These are phyloP conservation scores for Flaveria brownii DNA, from an alignment of 129 eudicot genomes.

Conservation along the genomic window DNA sequence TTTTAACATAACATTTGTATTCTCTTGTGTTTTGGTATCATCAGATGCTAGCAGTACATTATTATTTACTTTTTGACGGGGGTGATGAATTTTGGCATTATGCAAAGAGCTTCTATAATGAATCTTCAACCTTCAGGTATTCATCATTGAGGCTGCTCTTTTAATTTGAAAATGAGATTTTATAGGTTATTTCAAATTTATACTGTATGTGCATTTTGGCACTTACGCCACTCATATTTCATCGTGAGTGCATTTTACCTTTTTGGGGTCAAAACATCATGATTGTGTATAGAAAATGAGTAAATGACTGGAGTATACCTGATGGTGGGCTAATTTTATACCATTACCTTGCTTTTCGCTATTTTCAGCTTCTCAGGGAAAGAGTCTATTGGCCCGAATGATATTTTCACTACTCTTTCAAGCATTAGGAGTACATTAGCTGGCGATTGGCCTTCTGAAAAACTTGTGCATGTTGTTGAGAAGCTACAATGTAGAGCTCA, in stretches of 20 bases:
- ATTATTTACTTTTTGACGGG: constrained; percentile 91
- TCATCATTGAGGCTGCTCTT: background rate
- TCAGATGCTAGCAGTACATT: constrained; percentile 98
- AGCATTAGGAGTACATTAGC: constrained; percentile 75
- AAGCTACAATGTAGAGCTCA: constrained; percentile 90
- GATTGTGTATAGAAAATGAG: constrained; percentile 2
- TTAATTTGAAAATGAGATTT: background rate
- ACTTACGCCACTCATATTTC: background rate
- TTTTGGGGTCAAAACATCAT: background rate
- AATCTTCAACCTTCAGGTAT: constrained; percentile 76
- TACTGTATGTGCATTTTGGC: background rate
- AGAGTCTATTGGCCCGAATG: constrained; percentile 61
- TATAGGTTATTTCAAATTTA: constrained; percentile 8
- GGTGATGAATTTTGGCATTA: constrained; percentile 93
- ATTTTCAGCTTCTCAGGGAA: constrained; percentile 76
- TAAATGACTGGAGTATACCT: background rate
- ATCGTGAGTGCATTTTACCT: background rate
- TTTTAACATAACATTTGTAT: background rate
- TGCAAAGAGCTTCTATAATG: constrained; percentile 63
- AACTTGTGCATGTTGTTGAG: constrained; percentile 94
- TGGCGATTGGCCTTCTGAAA: constrained; percentile 96
- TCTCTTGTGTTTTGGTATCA: constrained; percentile 30
- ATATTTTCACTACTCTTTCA: constrained; percentile 62
- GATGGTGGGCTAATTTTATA: constrained; percentile 22
- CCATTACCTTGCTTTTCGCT: constrained; percentile 1